Evolutionary conservation across 768 basidiomycete genomes (phyloP).

Genomic region (Collybia sp.): DNA sequence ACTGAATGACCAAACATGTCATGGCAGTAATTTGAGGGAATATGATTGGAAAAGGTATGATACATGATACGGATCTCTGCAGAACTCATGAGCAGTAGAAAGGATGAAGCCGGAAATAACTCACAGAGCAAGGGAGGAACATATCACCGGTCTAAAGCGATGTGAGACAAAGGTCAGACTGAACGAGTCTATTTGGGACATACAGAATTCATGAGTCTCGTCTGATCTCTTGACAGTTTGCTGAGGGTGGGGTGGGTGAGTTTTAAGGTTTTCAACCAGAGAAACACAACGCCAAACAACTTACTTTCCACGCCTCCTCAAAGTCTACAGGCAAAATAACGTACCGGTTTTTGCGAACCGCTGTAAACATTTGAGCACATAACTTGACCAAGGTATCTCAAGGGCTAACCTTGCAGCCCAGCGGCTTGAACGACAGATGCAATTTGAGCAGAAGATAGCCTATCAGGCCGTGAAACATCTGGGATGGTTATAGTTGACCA

Average conservation of each 20-base stretch:
- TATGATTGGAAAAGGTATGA: constrained; percentile 11
- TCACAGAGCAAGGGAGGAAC: neutral
- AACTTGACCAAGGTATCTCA: neutral
- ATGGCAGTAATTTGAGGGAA: constrained; percentile 5
- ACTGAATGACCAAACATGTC: neutral
- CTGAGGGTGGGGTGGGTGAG: constrained; percentile 43
- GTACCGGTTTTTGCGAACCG: constrained; percentile 97
- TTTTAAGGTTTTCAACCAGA: constrained; percentile 23
- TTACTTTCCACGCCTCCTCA: constrained; percentile 98
- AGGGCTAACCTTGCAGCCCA: constrained; percentile 81
- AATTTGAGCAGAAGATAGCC: constrained; percentile 93
- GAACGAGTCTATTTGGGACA: constrained; percentile 22
- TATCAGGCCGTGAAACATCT: constrained; percentile 97
- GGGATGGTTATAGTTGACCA: constrained; percentile 9
- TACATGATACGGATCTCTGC: constrained; percentile 11
- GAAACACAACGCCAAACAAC: constrained; percentile 58
- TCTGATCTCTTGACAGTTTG: constrained; percentile 95
- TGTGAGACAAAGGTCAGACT: too few species aligned
- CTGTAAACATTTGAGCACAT: constrained; percentile 31
- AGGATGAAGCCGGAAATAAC: neutral
- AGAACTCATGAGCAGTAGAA: neutral
- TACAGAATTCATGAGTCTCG: constrained; percentile 96
- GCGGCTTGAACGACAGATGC: constrained; percentile 95
- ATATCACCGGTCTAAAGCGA: constrained; percentile 29
- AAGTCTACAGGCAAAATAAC: constrained; percentile 96